Base-by-base conservation (phyloP, 495 filamentous ascomycete genomes). In the Daldinia caldariorum region DNA sequence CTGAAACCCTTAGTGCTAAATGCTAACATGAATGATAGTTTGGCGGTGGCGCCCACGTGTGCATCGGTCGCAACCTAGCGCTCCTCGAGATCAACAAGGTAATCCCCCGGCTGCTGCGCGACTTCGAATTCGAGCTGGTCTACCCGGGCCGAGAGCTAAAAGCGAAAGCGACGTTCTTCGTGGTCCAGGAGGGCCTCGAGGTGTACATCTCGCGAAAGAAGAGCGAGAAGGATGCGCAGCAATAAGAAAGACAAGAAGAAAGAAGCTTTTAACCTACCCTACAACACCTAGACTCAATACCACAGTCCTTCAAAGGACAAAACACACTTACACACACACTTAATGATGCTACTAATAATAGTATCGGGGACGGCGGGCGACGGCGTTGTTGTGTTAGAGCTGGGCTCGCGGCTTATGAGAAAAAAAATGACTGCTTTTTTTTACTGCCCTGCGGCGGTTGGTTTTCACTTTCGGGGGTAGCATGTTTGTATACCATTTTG, bases 11-110 rank as follows among this genome's bases (percentile, higher is more conserved):
- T 6, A 18, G 59, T 57, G 62, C 55, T 37, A 31, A 49, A 37
- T 34, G 60, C 43, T 47, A 47, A 51, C 47, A 39, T 14, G 1
- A 16, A 12, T 12, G 26, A 34, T 58, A 84, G 72, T 88, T 88
- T 49, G 85, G 85, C 3, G 84, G 80, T 13, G 86, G 86, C 3
- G 81, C 79, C 22, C 84, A 86, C 58, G 63, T 84, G 0, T 88
- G 86, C 69, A 86, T 87, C 58, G 86, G 86, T 6, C 80, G 84
- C 37, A 86, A 87, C 70, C 71, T 88, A 6, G 84, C 81, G 5
- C 75, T 84, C n/a, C 72, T 88, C 22, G 85, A 88, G 77, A 84
- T 88, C 61, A 86, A 84, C 67, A 88, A 87, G 77, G 82, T 87
- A 26, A 70, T 87, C 12, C 83, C 85, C 8, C 75, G 79, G 39